These are phyloP conservation scores for Candida nanaspora DNA, from an alignment of 805 yeast species.

Conservation along the genomic window DNA sequence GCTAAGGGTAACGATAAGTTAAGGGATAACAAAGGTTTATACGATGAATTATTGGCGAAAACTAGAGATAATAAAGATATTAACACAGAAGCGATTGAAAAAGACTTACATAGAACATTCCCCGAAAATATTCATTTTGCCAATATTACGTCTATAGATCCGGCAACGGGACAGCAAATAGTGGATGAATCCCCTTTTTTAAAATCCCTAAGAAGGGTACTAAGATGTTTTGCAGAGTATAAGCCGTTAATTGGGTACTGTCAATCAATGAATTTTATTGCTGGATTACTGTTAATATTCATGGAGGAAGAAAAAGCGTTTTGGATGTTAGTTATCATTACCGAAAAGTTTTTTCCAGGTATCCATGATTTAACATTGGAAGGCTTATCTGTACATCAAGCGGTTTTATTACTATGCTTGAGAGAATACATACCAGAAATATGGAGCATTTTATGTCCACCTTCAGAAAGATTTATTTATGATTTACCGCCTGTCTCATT, in stretches of 20 bases:
- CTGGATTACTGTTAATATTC: conserved; percentile 77
- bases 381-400: conserved; percentile 94
- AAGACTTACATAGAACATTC: conserved; percentile 89
- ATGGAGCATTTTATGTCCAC: conserved; percentile 50
- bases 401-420: conserved; percentile 81
- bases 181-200: conserved; percentile 46
- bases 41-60: conserved; percentile 57
- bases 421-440: conserved; percentile 77
- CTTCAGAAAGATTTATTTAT: conserved; percentile 38
- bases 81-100: conserved; percentile 88
- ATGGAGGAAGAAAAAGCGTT: conserved; percentile 87
- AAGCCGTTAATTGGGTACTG: conserved; percentile 93
- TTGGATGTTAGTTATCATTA: conserved; percentile 92
- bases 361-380: conserved; percentile 85
- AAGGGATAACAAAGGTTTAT: conserved; percentile 64
- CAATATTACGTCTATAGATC: conserved; percentile 19
- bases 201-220: conserved; percentile 67
- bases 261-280: conserved; percentile 88
- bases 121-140: conserved; percentile 88
- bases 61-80: conserved; percentile 49
- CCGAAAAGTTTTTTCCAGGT: conserved; percentile 81
- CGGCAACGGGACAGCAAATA: conserved; percentile 13
- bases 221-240: conserved; percentile 76
- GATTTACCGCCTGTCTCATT: conserved; percentile 86
- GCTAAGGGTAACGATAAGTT: conserved; percentile 67